A percentile compares a stretch with the other conserved stretches of the same genome.
phyloP scores from a whole-genome alignment of 768 basidiomycete genomes.

The Tephrocybe sp. region DNA sequence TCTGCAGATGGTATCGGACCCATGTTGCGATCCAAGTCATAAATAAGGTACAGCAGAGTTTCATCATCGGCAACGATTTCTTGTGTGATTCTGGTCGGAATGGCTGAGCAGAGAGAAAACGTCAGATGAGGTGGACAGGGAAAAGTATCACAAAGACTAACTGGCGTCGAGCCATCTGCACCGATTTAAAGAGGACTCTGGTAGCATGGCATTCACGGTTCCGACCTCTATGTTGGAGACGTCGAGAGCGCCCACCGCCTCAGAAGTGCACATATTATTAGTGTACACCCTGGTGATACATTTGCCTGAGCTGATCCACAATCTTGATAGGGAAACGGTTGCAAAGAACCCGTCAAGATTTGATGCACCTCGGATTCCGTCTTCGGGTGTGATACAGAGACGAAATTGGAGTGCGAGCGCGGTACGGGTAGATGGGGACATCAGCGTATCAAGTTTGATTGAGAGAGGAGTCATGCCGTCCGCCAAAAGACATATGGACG shows the following conservation, averaged over 20 bases:
- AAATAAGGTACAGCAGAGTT: constrained; percentile 62
- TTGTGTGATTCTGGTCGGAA: constrained; percentile 63
- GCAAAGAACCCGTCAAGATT: constrained; percentile 66
- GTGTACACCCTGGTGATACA: constrained; percentile 64
- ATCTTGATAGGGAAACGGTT: constrained; percentile 51
- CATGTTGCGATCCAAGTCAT: constrained; percentile 63
- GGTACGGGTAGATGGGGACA: constrained; percentile 34
- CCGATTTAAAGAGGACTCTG: constrained; percentile 64
- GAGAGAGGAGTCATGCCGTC: constrained; percentile 68
- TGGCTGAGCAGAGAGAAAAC: constrained; percentile 38
- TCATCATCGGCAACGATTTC: constrained; percentile 67
- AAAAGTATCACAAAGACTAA: constrained; percentile 37
- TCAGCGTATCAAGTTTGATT: constrained; percentile 57
- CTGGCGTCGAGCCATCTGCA: constrained; percentile 73
- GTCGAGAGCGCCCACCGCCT: constrained; percentile 55
- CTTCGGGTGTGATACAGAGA: constrained; percentile 55
- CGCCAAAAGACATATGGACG: constrained; percentile 54
- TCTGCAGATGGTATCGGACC: constrained; percentile 58
- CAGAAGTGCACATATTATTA: constrained; percentile 48
- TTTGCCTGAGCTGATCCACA: constrained; percentile 56
- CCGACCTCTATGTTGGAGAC: constrained; percentile 48
- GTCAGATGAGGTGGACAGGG: constrained; percentile 13
- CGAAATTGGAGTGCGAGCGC: constrained; percentile 52
- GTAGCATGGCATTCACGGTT: constrained; percentile 55
- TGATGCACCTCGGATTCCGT: constrained; percentile 51